These are phyloP conservation scores for Diutina pseudorugosa DNA, from an alignment of 1,139 yeast species.

Conservation along the genomic window DNA sequence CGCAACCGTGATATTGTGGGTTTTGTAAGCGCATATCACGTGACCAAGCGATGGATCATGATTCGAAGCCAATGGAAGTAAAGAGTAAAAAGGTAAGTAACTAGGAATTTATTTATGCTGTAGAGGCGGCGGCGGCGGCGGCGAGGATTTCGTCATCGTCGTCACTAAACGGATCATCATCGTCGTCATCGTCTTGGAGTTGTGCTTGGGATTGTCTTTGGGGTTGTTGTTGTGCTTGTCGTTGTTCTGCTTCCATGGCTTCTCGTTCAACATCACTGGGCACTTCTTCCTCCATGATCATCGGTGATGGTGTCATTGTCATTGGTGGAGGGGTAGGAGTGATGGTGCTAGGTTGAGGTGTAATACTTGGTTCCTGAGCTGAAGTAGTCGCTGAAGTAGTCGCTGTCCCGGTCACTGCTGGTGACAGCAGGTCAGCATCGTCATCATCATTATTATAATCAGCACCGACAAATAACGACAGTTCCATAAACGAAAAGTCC, in stretches of 20 bases:
- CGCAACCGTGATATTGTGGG: background rate
- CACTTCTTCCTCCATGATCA: background rate
- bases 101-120: background rate
- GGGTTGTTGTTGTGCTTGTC: background rate
- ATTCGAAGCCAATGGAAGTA: background rate
- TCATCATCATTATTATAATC: background rate
- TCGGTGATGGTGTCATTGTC: background rate
- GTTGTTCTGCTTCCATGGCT: background rate
- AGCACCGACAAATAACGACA: background rate
- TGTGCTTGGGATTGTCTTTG: background rate
- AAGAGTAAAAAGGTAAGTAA: too few relatives aligned
- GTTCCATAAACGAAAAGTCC: conserved; percentile 2
- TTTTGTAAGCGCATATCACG: background rate
- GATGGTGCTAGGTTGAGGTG: too few relatives aligned
- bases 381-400: background rate
- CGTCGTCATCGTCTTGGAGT: background rate
- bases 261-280: background rate
- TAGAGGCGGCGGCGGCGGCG: background rate
- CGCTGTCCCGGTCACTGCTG: background rate
- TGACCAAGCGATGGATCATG: background rate
- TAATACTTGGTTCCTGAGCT: too few relatives aligned
- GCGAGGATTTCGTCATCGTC: background rate
- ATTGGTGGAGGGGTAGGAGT: background rate
- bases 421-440: background rate
- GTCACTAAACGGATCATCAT: background rate